A percentile compares a stretch with the other conserved stretches of the same genome.
Conservation (phyloP, 192 early-diverging fungal genomes). For the Spizellomyces punctatus region DNA sequence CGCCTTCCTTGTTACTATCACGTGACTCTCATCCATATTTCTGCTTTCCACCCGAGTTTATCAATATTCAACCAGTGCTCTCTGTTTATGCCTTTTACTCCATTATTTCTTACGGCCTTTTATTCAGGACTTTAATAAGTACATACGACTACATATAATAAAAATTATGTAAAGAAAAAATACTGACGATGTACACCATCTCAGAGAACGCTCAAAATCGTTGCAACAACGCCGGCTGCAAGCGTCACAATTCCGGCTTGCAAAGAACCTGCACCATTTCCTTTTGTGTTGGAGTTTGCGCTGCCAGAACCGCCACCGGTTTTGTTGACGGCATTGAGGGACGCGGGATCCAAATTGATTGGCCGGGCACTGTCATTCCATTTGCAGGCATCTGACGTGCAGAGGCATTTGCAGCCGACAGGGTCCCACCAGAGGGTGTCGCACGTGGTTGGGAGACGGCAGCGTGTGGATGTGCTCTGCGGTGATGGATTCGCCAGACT, state of each 20-base stretch:
- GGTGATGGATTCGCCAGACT: conserved; percentile 30
- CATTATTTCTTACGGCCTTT: no score
- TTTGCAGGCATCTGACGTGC: conserved; percentile 55
- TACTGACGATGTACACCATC: no score
- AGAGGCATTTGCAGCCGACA: conserved; percentile 61
- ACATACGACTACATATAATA: no score
- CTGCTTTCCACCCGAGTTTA: no score
- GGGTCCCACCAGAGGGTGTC: conserved; percentile 75
- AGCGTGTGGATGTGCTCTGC: conserved; percentile 30
- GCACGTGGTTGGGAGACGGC: conserved; percentile 60
- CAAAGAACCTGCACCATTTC: not conserved
- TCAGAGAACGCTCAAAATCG: not conserved
- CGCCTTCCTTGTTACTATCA: no score
- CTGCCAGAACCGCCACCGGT: not conserved
- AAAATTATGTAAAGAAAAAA: no score
- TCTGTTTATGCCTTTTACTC: no score
- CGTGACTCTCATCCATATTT: no score
- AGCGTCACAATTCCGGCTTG: not conserved
- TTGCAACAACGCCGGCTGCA: not conserved
- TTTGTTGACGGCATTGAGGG: conserved; percentile 8
- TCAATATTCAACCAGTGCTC: no score
- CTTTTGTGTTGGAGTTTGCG: conserved; percentile 1
- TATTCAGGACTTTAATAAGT: no score
- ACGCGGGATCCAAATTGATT: conserved; percentile 29
- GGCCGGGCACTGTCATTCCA: conserved; percentile 54